Conservation (phyloP, 495 filamentous ascomycete species). For the Chaetomidium leptoderma region DNA sequence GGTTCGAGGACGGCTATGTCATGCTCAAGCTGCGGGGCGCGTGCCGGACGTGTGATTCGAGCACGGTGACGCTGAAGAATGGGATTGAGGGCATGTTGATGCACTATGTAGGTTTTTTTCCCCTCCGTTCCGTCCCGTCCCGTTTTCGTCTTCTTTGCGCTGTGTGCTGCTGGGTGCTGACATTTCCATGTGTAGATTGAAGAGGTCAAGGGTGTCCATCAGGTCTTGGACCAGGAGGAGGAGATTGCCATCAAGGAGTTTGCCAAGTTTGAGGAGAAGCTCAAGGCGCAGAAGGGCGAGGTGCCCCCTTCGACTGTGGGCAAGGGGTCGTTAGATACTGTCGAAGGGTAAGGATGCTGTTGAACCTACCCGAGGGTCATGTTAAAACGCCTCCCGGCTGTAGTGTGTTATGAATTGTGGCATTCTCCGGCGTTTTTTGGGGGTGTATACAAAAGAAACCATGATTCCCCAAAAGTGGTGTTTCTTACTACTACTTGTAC, state of each 20-base stretch:
- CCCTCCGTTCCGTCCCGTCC: not conserved
- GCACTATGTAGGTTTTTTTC: conserved; percentile 50
- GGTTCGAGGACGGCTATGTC: conserved; percentile 83
- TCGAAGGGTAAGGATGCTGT: conserved; percentile 37
- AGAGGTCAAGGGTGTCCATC: conserved; percentile 88
- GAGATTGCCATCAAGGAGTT: conserved; percentile 87
- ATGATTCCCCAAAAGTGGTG: not conserved
- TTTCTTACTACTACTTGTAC: no score
- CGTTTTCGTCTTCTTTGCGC: not conserved
- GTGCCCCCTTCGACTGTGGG: conserved; percentile 54
- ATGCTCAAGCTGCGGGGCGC: conserved; percentile 84
- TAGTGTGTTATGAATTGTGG: not conserved
- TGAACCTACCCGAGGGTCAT: no score
- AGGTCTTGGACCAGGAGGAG: conserved; percentile 88
- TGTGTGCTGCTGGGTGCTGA: not conserved
- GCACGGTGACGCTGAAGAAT: conserved; percentile 90
- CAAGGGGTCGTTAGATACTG: conserved; percentile 64
- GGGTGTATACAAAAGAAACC: not conserved
- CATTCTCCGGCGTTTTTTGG: not conserved
- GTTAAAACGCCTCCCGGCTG: not conserved
- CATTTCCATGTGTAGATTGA: conserved; percentile 65
- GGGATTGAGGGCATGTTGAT: conserved; percentile 98
- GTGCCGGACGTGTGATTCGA: conserved; percentile 92
- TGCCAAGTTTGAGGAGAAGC: conserved; percentile 92
- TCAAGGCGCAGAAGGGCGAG: conserved; percentile 67